These are phyloP conservation scores for Debaryomyces sp. DNA, from an alignment of 1,139 yeast genomes.

Conservation along the genomic window DNA sequence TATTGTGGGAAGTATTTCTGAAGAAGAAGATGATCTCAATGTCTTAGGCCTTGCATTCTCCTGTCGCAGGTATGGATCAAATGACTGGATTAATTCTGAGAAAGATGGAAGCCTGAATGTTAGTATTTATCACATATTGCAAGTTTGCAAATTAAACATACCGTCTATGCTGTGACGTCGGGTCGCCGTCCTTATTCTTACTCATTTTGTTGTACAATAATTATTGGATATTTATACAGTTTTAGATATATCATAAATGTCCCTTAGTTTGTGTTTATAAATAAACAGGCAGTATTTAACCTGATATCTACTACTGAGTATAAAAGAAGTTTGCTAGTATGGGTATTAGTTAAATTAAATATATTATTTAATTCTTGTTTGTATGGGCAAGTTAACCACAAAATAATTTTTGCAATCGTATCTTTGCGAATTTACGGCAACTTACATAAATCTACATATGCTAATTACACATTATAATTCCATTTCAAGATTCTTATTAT, in stretches of 20 bases:
- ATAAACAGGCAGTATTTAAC: too few relatives aligned
- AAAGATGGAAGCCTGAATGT: constrained; percentile 12
- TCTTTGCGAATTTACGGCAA: constrained; percentile 12
- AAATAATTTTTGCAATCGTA: constrained; percentile 5
- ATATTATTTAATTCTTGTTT: neutral
- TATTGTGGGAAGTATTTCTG: constrained; percentile 6
- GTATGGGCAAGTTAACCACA: constrained; percentile 2
- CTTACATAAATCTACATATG: constrained; percentile 13
- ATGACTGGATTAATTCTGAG: constrained; percentile 11
- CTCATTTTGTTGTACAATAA: constrained; percentile 2
- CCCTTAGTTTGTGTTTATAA: neutral
- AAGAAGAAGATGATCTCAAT: constrained; percentile 5
- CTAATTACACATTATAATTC: neutral
- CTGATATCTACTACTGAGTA: neutral
- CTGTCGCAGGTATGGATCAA: neutral
- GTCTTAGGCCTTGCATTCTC: neutral
- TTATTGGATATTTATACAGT: neutral
- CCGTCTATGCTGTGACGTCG: constrained; percentile 8
- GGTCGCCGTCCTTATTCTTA: constrained; percentile 3
- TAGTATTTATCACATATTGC: neutral
- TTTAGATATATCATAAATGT: neutral
- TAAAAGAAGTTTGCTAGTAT: neutral
- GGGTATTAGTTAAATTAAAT: neutral
- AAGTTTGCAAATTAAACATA: constrained; percentile 1
- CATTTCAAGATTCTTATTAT: neutral